phyloP scores from a whole-genome alignment of 345 rosid species.

The Rubroshorea leprosula region DNA sequence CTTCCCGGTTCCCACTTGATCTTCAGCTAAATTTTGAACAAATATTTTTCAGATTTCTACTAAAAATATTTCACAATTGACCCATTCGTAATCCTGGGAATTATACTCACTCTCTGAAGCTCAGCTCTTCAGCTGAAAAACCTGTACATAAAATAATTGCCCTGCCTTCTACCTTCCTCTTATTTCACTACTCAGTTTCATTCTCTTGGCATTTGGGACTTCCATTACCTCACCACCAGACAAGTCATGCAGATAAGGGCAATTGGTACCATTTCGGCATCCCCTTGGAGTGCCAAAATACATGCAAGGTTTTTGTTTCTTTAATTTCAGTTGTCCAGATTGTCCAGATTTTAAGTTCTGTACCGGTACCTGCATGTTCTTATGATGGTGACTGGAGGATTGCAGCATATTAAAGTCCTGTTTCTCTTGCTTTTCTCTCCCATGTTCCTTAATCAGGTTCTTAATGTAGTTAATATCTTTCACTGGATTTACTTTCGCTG shows the following conservation, averaged over 20 bases:
- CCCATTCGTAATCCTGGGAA: not conserved
- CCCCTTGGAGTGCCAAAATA: slow-evolving; percentile 40
- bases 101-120: not conserved
- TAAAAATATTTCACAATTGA: too few species aligned
- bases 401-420: slow-evolving; percentile 10
- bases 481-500: slow-evolving; percentile 8
- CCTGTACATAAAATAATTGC: not conserved
- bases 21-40: not conserved
- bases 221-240: slow-evolving; percentile 19
- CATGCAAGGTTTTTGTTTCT: slow-evolving; percentile 37
- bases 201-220: slow-evolving; percentile 39
- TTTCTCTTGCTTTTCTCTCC: slow-evolving; percentile 30
- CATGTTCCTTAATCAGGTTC: slow-evolving; percentile 66
- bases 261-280: slow-evolving; percentile 43
- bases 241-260: slow-evolving; percentile 39
- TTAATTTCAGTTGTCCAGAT: slow-evolving; percentile 23
- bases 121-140: not conserved
- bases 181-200: slow-evolving; percentile 28
- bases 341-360: slow-evolving; percentile 19
- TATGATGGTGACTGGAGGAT: slow-evolving; percentile 1
- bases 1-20: too few species aligned
- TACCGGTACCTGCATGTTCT: slow-evolving; percentile 10
- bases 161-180: slow-evolving; percentile 11
- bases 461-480: slow-evolving; percentile 48
- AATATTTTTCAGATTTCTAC: not conserved